A percentile compares a stretch with the other conserved stretches of the same genome.
Conservation (phyloP, 345 rosid genomes). For the Erodium maritimum region DNA sequence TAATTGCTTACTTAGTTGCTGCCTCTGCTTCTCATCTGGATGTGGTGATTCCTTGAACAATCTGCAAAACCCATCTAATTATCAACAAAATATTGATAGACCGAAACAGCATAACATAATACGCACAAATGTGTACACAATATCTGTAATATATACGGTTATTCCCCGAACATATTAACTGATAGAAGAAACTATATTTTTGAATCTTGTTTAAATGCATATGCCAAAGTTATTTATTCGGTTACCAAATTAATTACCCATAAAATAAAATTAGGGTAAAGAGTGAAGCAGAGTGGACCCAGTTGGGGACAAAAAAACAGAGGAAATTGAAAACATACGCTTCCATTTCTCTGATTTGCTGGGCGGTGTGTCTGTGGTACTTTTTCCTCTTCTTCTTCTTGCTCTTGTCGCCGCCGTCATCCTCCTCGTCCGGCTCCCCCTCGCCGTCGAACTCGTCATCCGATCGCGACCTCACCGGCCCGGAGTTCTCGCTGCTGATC, state of each 20-base stretch:
- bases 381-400: constrained; percentile 89
- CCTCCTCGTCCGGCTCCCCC: constrained; percentile 43
- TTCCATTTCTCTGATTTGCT: constrained; percentile 96
- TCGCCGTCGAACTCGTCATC: constrained; percentile 63
- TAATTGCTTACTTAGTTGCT: constrained; percentile 78
- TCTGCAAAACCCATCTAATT: constrained; percentile 19
- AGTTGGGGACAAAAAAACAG: background rate
- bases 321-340: constrained; percentile 35
- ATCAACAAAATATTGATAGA: no score
- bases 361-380: constrained; percentile 93
- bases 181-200: no score
- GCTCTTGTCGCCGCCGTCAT: constrained; percentile 31
- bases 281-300: no score
- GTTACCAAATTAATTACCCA: no score
- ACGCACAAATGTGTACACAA: no score
- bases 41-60: constrained; percentile 94
- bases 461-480: constrained; percentile 69
- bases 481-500: constrained; percentile 93
- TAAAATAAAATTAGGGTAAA: no score
- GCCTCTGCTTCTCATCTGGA: constrained; percentile 98
- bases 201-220: no score
- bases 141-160: no score
- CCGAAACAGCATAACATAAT: background rate
- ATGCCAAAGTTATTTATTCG: no score
- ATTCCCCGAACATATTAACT: no score